phyloP scores from a whole-genome alignment of 1,284 basidiomycete species.

The Trichosporon sp. region DNA sequence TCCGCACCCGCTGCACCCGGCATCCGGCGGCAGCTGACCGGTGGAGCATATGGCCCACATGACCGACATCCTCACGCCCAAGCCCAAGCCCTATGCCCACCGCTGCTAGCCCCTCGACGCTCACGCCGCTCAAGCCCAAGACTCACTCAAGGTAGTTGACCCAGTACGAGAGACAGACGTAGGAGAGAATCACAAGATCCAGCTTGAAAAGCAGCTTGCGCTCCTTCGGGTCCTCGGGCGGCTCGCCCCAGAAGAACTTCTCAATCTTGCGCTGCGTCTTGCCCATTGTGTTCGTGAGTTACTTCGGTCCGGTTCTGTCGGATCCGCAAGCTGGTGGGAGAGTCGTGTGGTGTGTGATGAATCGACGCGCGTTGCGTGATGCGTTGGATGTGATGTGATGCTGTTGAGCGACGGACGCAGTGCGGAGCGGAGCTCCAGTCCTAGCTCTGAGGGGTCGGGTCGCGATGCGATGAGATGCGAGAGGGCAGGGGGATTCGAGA shows the following conservation, averaged over 20 bases:
- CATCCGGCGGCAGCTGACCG: not conserved
- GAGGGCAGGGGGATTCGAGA: not conserved
- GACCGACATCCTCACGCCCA: not conserved
- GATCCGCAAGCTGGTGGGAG: not conserved
- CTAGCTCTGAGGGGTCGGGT: not conserved
- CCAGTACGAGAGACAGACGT: slow-evolving; percentile 20
- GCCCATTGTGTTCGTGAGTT: slow-evolving; percentile 19
- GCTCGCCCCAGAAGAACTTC: slow-evolving; percentile 38
- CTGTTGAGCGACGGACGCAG: not conserved
- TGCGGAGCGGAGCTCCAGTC: not conserved
- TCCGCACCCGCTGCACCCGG: not conserved
- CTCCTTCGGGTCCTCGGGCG: slow-evolving; percentile 30
- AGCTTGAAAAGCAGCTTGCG: slow-evolving; percentile 37
- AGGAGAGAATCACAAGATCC: slow-evolving; percentile 37
- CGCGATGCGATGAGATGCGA: not conserved
- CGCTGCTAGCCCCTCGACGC: not conserved
- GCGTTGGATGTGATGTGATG: not conserved
- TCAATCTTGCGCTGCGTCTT: slow-evolving; percentile 26
- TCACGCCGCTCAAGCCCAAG: not conserved
- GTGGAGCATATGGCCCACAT: not conserved
- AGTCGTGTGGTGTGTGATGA: not conserved
- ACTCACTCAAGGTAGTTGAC: slow-evolving; percentile 20
- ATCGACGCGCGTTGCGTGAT: not conserved
- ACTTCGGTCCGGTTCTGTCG: not conserved
- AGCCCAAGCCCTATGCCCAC: not conserved